Evolutionary conservation across 2,329 filamentous ascomycete species (phyloP), one percentile per base, ranked within the genome.

Genomic region (Paecilomyces variotii): DNA sequence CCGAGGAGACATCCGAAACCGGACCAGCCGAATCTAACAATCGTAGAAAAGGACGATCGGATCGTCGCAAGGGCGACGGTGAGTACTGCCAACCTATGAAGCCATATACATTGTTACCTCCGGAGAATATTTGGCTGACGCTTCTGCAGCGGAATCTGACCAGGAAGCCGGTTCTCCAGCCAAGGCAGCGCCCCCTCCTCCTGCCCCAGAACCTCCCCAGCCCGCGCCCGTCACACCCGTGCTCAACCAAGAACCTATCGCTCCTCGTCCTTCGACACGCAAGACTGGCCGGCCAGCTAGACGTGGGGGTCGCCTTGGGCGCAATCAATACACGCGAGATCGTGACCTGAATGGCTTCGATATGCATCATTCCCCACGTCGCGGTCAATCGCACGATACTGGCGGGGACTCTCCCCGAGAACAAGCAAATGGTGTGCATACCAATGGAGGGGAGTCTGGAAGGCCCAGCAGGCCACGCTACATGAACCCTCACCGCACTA

Each of bases 311-410:
- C 86, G 87, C 59, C 70, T 84, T 59, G 87, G 88, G 19, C 86
- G 88, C 62, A 94, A 93, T 63, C 90, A 94, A 72, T 92, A 93
- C 67, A 92, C 88, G 0, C 88, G 87, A 68, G 88, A 92, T 62
- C 83, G 86, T 53, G 88, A 90, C 70, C 77, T 80, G 70, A 78
- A 81, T 59, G 77, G 81, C 35, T 72, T 73, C 39, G 71, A 75
- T 35, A 65, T 56, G 11, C 64, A 62, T 25, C 64, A 67, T 61
- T 77, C 74, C 39, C 69, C 74, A 55, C 76, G 77, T 57, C 68
- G 74, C 51, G 71, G 74, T 45, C 68, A 76, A 60, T 72, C 73
- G 54, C 70, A 73, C 60, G 72, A 76, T 50, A 72, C 70, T 2
- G 73, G 68, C 14, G 70, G 66, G 49, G 73, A 75, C 55, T 76